Evolutionary conservation across 2,329 filamentous ascomycete species (phyloP).

Genomic region (Neocatenulostroma microsporum): DNA sequence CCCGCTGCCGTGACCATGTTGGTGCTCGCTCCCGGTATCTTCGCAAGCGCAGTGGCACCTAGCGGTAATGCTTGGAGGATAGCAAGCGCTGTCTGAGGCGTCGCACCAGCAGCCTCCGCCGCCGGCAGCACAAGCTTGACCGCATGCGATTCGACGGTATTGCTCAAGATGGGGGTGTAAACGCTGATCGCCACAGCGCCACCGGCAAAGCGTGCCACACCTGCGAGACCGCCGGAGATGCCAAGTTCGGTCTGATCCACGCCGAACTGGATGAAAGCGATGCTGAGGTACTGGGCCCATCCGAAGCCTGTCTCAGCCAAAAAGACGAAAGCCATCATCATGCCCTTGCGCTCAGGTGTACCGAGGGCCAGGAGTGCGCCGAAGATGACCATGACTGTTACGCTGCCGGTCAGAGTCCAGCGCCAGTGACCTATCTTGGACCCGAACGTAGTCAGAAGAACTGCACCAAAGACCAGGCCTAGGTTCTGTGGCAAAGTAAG

Average conservation of each 20-base stretch:
- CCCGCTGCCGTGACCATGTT: conserved; percentile 7
- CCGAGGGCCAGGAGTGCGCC: conserved; percentile 40
- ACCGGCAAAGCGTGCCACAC: conserved; percentile 32
- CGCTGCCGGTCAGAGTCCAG: conserved; percentile 38
- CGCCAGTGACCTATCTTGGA: conserved; percentile 39
- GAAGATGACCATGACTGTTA: conserved; percentile 42
- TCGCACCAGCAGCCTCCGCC: conserved; percentile 11
- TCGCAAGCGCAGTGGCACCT: conserved; percentile 7
- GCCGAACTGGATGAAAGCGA: conserved; percentile 44
- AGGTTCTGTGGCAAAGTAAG: conserved; percentile 19
- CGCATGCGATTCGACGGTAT: conserved; percentile 3
- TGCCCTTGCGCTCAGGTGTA: conserved; percentile 35
- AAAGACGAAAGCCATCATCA: conserved; percentile 43
- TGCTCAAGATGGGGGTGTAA: conserved; percentile 9
- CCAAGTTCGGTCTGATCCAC: conserved; percentile 43
- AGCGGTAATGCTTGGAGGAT: conserved; percentile 8
- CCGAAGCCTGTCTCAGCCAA: conserved; percentile 39
- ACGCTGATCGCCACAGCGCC: conserved; percentile 10
- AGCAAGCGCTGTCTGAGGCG: conserved; percentile 5
- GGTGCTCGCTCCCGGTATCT: conserved; percentile 8
- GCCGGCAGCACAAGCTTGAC: conserved; percentile 7
- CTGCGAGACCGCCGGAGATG: conserved; percentile 37
- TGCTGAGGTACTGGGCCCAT: conserved; percentile 41
- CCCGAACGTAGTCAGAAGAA: conserved; percentile 36
- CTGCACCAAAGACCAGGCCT: conserved; percentile 38